Conservation (phyloP, 805 yeast genomes). For the Wickerhamiella kurtzmanii region DNA sequence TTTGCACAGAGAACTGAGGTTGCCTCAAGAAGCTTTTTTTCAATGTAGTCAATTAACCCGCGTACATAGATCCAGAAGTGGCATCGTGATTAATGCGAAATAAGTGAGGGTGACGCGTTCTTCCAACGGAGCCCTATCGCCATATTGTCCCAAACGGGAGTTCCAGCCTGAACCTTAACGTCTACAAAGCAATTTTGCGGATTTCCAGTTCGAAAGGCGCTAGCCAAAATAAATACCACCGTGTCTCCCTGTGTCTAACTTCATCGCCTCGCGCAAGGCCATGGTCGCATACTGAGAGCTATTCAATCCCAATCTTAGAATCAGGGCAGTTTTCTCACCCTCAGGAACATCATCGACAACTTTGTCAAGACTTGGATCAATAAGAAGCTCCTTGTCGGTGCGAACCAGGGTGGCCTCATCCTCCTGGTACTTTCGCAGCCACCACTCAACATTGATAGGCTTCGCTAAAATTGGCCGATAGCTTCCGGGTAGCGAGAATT, state of each 20-base stretch:
- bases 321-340: slow-evolving; percentile 50
- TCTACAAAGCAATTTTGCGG: background rate
- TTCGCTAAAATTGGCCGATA: slow-evolving; percentile 62
- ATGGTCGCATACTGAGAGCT: slow-evolving; percentile 92
- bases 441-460: slow-evolving; percentile 51
- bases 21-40: background rate
- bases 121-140: no score
- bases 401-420: slow-evolving; percentile 59
- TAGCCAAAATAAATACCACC: slow-evolving; percentile 16
- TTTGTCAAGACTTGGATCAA: background rate
- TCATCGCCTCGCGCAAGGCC: slow-evolving; percentile 88
- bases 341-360: slow-evolving; percentile 24
- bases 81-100: no score
- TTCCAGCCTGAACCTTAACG: background rate
- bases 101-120: no score
- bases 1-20: no score
- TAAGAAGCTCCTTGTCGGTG: slow-evolving; percentile 57
- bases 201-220: background rate
- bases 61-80: background rate
- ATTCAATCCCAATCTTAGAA: slow-evolving; percentile 64
- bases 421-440: slow-evolving; percentile 45
- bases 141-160: background rate
- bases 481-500: slow-evolving; percentile 84
- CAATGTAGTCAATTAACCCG: background rate
- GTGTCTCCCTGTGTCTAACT: slow-evolving; percentile 23